Base-by-base conservation (phyloP, 768 basidiomycete species). In the Pleurotus tuber-regium region DNA sequence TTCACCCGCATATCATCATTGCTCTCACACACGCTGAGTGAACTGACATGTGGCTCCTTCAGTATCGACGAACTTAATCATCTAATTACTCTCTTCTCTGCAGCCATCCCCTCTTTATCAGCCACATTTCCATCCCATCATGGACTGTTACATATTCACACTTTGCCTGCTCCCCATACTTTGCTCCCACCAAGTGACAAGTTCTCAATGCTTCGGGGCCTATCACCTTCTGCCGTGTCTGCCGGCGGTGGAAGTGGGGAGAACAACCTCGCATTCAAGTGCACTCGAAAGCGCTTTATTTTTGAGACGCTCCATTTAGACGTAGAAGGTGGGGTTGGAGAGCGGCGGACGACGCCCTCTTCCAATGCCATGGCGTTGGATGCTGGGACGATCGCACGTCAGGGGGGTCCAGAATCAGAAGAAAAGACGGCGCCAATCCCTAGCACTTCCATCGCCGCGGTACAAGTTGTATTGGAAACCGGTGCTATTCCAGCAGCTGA, bases 251-350 rank as follows among this genome's bases (percentile, higher is more conserved):
- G 84, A 0, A 83, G 83, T n/a, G 89, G 94, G 6, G 95, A 98
- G 66, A 98, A 98, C 69, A 98, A 98, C 61, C 77, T 99, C 6
- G 93, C 89, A 10, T 99, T 98, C 78, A 89, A 86, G 64, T 89
- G 91, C 61, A 97, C 86, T 61, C 76, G 95, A 59, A 92, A 89
- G 63, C 74, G 92, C 43, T 76, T 98, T 51, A 71, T 95, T 18
- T 82, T 98, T 59, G 96, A 98, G 71, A 98, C 93, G 21, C 72
- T 98, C 53, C 92, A 96, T 67, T 73, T 96, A 21, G 86, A 89
- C 63, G 72, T 90, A 30, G 89, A 94, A 65, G 87, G 92, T n/a
- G 89, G 92, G 12, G 82, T 92, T 23, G 75, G 80, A 10, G 89
- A 89, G 64, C 75, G 90, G 43, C 78, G 86, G 55, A 91, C 87